Conservation (phyloP, 2,329 filamentous ascomycete genomes). For the Pseudogymnoascus sp. region DNA sequence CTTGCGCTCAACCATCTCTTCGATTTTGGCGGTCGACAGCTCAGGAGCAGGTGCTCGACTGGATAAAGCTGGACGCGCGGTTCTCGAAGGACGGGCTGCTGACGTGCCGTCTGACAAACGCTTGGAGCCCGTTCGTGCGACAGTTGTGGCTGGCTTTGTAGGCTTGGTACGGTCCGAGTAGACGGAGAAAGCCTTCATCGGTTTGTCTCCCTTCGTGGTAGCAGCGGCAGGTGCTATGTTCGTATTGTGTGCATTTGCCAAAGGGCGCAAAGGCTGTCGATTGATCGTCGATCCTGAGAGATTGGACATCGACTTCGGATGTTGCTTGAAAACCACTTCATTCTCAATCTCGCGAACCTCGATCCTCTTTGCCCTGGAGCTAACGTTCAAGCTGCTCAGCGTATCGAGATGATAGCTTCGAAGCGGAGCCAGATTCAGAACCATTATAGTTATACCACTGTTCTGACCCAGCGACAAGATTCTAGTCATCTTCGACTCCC, state of each 20-base stretch:
- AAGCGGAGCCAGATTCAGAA: conserved; percentile 86
- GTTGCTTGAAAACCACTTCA: conserved; percentile 77
- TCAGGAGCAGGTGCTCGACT: conserved; percentile 35
- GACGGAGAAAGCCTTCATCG: conserved; percentile 76
- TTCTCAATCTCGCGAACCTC: conserved; percentile 95
- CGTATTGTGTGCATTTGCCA: conserved; percentile 68
- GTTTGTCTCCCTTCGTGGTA: conserved; percentile 55
- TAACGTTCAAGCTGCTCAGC: conserved; percentile 86
- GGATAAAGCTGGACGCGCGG: conserved; percentile 30
- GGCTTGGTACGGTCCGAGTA: conserved; percentile 66
- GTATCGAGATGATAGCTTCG: conserved; percentile 90
- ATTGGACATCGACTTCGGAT: conserved; percentile 44
- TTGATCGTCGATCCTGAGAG: conserved; percentile 36
- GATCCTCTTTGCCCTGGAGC: conserved; percentile 91
- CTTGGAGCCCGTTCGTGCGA: conserved; percentile 28
- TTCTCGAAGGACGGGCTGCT: conserved; percentile 39
- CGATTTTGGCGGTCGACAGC: conserved; percentile 66
- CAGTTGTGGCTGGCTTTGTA: conserved; percentile 25
- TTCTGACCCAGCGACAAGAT: conserved; percentile 90
- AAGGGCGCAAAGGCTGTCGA: conserved; percentile 70
- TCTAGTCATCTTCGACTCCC: conserved; percentile 95
- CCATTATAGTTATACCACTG: conserved; percentile 92
- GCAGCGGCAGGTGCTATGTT: conserved; percentile 49
- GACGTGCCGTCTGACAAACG: conserved; percentile 23
- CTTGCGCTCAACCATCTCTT: conserved; percentile 86